Evolutionary conservation across 306 rosid genomes (phyloP).

Genomic region (Canavalia gladiata): DNA sequence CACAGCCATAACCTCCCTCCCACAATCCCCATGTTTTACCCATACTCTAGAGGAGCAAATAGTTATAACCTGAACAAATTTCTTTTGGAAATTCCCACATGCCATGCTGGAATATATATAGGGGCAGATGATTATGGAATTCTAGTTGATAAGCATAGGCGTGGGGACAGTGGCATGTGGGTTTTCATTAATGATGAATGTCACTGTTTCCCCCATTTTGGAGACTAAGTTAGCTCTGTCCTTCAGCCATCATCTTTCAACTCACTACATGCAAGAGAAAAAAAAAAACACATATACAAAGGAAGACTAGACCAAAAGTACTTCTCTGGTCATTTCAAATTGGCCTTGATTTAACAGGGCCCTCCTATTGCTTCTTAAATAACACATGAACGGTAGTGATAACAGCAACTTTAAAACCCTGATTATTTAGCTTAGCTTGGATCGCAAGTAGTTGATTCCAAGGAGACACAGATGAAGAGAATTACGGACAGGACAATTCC

Average conservation of each 20-base stretch:
- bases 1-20: conserved; percentile 44
- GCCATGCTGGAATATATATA: conserved; percentile 40
- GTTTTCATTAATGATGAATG: conserved; percentile 40
- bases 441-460: background rate
- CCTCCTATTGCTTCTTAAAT: background rate
- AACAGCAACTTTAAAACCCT: background rate
- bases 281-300: conserved; percentile 38
- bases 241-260: conserved; percentile 42
- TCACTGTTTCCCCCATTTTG: conserved; percentile 44
- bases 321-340: conserved; percentile 36
- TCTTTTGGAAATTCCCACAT: background rate
- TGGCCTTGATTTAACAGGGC: conserved; percentile 3
- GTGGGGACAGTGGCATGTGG: conserved; percentile 54
- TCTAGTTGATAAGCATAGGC: background rate
- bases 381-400: background rate
- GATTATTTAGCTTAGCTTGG: background rate
- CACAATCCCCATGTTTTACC: conserved; percentile 49
- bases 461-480: background rate
- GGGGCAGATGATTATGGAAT: conserved; percentile 23
- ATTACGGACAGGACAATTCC: background rate
- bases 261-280: conserved; percentile 31
- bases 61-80: background rate
- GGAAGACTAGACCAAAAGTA: conserved; percentile 27
- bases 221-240: conserved; percentile 35
- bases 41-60: conserved; percentile 47